Percentiles rank a stretch among this genome's conserved stretches.
phyloP scores from a whole-genome alignment of 148 eudicot species.

The Chenopodium album region DNA sequence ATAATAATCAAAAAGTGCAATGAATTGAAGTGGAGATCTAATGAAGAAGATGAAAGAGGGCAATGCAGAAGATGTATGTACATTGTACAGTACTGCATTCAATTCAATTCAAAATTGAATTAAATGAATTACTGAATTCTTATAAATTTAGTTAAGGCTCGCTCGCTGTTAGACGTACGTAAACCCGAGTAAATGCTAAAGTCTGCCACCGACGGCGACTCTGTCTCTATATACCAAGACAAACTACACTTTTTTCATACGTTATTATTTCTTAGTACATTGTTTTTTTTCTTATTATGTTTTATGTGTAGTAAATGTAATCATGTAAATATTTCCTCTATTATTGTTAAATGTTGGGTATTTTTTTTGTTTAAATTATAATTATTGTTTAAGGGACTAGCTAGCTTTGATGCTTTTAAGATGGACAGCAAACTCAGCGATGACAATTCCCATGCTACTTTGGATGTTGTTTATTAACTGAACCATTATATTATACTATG shows the following conservation, averaged over 20 bases:
- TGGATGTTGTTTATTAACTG: neutral
- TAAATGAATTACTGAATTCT: neutral
- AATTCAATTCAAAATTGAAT: too few relatives aligned
- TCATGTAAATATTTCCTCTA: neutral
- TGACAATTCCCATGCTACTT: conserved; percentile 15
- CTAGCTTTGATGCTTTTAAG: conserved; percentile 21
- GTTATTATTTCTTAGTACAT: neutral
- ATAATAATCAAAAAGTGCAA: neutral
- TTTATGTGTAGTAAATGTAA: neutral
- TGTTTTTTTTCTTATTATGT: neutral
- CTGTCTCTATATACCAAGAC: conserved; percentile 27
- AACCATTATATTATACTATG: neutral
- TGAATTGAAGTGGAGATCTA: neutral
- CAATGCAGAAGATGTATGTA: too few relatives aligned
- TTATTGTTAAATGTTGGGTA: neutral
- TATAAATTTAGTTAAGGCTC: too few relatives aligned
- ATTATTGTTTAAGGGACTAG: neutral
- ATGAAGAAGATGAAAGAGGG: neutral
- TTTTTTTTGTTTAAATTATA: neutral
- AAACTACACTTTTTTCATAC: neutral
- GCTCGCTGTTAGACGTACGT: neutral
- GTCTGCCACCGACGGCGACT: conserved; percentile 33
- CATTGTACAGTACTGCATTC: too few relatives aligned
- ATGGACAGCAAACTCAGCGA: conserved; percentile 1
- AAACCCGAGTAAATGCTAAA: conserved; percentile 14